Base-by-base conservation (phyloP, 106 monocot species). In the Triglochin maritima region DNA sequence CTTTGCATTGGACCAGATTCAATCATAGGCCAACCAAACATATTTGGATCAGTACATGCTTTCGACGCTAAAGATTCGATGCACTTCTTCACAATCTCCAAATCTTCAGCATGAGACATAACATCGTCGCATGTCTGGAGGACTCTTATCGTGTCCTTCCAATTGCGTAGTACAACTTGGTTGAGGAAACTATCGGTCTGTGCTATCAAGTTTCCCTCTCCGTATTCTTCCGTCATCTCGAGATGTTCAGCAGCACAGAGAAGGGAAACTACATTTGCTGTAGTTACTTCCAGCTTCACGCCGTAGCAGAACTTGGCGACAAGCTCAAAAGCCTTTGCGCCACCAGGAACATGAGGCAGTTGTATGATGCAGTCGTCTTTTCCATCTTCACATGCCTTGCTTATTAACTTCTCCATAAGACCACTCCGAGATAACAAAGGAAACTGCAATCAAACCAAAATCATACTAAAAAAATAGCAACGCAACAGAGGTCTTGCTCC, bases 161-260 rank as follows among this genome's bases (percentile, higher is more conserved):
- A 86, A 59, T 41, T 77, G 44, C 53, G 61, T 62, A 47, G 42
- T 80, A 76, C 13, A 77, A 64, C 46, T 86, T 77, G 61, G 6
- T 44, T 65, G 3, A 86, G 74, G 56, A 86, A 86, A 43, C 55
- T 68, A 48, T 86, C 82, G 1, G 86, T 65, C 12, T 77, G 77
- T 12, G 47, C 48, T 5, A 83, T 74, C 4, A 86, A 76, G 51
- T 83, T 86, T 44, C 74, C 74, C 9, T 70, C 86, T n/a, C 62
- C 86, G 53, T 71, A 79, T 4, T 79, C 82, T 56, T 82, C 82
- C 4, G 80, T 77, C 86, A 86, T 86, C 54, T 16, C 43, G 62
- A 86, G 86, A 48, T 77, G 47, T 65, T 86, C 82, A 6, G 80
- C 82, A 15, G 80, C 86, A 16, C 82, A 86, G 4, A 70, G 71